Percentiles rank a stretch among this genome's conserved stretches.
These are phyloP conservation scores for Xylaria scruposa DNA, from an alignment of 495 filamentous ascomycete species.

Conservation along the genomic window DNA sequence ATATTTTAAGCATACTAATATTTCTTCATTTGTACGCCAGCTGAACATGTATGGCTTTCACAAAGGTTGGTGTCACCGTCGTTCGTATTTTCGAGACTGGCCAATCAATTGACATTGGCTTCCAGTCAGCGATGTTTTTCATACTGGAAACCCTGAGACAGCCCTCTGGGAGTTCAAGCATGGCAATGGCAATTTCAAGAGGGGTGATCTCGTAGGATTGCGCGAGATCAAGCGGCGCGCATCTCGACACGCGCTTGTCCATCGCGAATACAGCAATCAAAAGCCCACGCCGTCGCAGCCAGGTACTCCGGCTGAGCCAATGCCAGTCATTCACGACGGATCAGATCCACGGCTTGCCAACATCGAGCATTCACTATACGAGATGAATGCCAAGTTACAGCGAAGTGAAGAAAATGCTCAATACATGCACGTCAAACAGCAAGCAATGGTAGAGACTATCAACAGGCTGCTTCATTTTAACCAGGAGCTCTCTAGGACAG, in stretches of 20 bases:
- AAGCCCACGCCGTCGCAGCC: constrained; percentile 77
- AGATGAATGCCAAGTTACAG: constrained; percentile 74
- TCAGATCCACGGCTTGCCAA: constrained; percentile 76
- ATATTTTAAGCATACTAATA: constrained; percentile 99
- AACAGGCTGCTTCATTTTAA: constrained; percentile 70
- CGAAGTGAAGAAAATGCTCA: constrained; percentile 85
- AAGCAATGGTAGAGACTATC: constrained; percentile 81
- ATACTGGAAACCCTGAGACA: constrained; percentile 93
- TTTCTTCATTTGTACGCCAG: constrained; percentile 97
- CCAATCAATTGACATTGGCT: constrained; percentile 23
- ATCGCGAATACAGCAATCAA: constrained; percentile 91
- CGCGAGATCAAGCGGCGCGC: constrained; percentile 96
- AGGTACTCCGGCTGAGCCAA: constrained; percentile 82
- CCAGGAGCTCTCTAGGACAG: constrained; percentile 75
- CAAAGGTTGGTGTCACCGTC: constrained; percentile 72
- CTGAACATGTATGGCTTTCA: constrained; percentile 99
- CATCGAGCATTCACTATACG: constrained; percentile 83
- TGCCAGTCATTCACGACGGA: constrained; percentile 67
- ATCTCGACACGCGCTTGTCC: constrained; percentile 93
- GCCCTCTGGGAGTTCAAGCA: constrained; percentile 99
- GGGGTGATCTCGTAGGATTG: constrained; percentile 88
- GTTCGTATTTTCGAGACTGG: constrained; percentile 18
- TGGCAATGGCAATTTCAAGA: constrained; percentile 95
- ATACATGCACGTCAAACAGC: constrained; percentile 78
- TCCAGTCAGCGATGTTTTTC: constrained; percentile 96